A percentile compares a stretch with the other conserved stretches of the same genome.
phyloP scores from a whole-genome alignment of 169 alveolate species.

The Plasmodium cynomolgi region DNA sequence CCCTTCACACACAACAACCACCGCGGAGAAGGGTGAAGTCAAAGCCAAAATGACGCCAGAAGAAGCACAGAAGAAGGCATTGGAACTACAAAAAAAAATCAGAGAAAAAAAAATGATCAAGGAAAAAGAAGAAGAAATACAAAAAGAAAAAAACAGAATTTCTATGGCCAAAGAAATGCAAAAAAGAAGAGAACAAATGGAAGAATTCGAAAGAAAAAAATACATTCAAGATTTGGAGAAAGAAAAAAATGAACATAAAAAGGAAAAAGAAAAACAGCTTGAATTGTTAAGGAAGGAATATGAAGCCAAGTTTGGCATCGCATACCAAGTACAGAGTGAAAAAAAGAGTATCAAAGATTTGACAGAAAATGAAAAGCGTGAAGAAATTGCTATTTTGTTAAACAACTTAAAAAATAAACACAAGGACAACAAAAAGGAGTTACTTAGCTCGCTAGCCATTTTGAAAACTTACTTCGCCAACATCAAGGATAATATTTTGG shows the following conservation, averaged over 20 bases:
- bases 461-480: conserved; percentile 47
- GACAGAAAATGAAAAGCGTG: conserved; percentile 70
- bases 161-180: conserved; percentile 73
- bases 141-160: conserved; percentile 61
- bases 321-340: conserved; percentile 25
- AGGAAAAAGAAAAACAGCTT: conserved; percentile 71
- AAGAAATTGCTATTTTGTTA: conserved; percentile 70
- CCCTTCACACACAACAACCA: neutral
- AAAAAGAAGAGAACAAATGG: conserved; percentile 69
- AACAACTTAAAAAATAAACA: conserved; percentile 67
- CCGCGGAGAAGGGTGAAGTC: neutral
- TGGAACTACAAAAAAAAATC: conserved; percentile 70
- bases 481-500: conserved; percentile 54
- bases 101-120: conserved; percentile 58
- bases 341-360: conserved; percentile 43
- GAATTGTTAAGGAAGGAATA: conserved; percentile 63
- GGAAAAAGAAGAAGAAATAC: conserved; percentile 73
- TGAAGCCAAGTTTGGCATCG: conserved; percentile 75
- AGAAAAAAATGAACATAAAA: conserved; percentile 73
- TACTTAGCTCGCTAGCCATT: conserved; percentile 36
- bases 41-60: conserved; percentile 49
- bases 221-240: conserved; percentile 31
- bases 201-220: conserved; percentile 74
- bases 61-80: conserved; percentile 65
- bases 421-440: conserved; percentile 48